Percentiles rank a stretch among this genome's conserved stretches.
Conservation (phyloP, 179 eudicot species). For the Sideroxylon spinosum region DNA sequence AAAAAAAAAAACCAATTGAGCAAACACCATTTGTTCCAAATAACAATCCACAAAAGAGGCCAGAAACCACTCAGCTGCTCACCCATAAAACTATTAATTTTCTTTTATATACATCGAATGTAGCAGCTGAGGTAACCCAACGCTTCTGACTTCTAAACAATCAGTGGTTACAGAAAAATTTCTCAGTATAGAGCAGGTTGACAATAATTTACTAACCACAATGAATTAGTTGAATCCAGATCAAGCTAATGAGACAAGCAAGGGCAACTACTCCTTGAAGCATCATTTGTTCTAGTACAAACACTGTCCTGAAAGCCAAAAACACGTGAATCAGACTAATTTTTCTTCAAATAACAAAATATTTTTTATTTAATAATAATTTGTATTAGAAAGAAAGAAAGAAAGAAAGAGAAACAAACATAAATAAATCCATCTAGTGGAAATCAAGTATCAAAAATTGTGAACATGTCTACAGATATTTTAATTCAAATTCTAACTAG, state of each 20-base stretch:
- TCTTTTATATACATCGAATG: not conserved
- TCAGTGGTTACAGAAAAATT: not conserved
- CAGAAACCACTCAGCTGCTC: not conserved
- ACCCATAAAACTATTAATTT: not conserved
- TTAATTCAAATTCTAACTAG: not conserved
- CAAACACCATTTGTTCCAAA: not conserved
- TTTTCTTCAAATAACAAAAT: not conserved
- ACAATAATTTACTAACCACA: constrained; percentile 50
- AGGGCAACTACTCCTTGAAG: constrained; percentile 32
- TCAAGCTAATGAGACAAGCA: constrained; percentile 38
- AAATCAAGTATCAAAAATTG: not conserved
- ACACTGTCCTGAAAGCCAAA: constrained; percentile 16
- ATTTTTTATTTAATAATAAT: not conserved
- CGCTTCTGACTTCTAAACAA: not conserved
- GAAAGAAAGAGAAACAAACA: not conserved
- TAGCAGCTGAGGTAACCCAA: not conserved
- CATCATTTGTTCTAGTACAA: constrained; percentile 42
- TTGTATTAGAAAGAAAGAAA: too few species aligned
- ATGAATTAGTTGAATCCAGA: constrained; percentile 36
- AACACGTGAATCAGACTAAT: not conserved
- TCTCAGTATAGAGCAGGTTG: not conserved
- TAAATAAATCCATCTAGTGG: not conserved
- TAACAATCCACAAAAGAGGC: not conserved
- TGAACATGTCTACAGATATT: not conserved
- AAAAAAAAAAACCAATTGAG: too few species aligned